These are phyloP conservation scores for Metschnikowia chrysomelidarum DNA, from an alignment of 805 yeast species.

Conservation along the genomic window DNA sequence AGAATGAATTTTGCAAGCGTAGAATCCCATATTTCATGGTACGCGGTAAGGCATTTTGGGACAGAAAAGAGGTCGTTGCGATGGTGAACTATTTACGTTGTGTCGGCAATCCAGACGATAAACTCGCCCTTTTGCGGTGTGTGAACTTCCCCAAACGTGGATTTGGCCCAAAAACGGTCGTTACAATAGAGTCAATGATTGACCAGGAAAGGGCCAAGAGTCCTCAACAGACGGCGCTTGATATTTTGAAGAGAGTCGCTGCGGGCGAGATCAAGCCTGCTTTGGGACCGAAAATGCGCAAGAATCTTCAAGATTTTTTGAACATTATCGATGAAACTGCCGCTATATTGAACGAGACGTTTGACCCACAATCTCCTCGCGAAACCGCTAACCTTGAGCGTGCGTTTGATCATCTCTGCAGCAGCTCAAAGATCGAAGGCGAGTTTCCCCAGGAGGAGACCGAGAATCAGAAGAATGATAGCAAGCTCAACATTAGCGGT, in stretches of 20 bases:
- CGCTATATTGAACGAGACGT: conserved; percentile 4
- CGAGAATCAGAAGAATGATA: no score
- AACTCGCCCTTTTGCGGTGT: conserved; percentile 56
- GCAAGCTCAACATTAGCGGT: conserved; percentile 38
- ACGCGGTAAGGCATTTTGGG: conserved; percentile 81
- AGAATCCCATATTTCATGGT: conserved; percentile 65
- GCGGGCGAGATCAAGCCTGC: conserved; percentile 4
- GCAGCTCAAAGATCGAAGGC: conserved; percentile 27
- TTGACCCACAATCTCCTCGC: conserved; percentile 3
- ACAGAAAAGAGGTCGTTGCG: conserved; percentile 61
- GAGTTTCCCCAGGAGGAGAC: conserved; percentile 27
- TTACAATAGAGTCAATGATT: conserved; percentile 23
- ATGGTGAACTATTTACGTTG: conserved; percentile 66
- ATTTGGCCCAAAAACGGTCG: conserved; percentile 56
- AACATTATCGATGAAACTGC: conserved; percentile 24
- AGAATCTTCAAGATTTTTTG: conserved; percentile 26
- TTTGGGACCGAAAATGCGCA: conserved; percentile 15
- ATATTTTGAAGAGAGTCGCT: conserved; percentile 12
- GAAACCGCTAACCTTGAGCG: conserved; percentile 1
- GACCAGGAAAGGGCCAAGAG: conserved; percentile 15
- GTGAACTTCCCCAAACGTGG: conserved; percentile 64
- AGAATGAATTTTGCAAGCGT: conserved; percentile 53
- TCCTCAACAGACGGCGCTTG: conserved; percentile 7
- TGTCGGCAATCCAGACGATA: conserved; percentile 56
- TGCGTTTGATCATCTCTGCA: conserved; percentile 27